These are phyloP conservation scores for Fraxinus greggii DNA, from an alignment of 305 asterid genomes.

Conservation along the genomic window DNA sequence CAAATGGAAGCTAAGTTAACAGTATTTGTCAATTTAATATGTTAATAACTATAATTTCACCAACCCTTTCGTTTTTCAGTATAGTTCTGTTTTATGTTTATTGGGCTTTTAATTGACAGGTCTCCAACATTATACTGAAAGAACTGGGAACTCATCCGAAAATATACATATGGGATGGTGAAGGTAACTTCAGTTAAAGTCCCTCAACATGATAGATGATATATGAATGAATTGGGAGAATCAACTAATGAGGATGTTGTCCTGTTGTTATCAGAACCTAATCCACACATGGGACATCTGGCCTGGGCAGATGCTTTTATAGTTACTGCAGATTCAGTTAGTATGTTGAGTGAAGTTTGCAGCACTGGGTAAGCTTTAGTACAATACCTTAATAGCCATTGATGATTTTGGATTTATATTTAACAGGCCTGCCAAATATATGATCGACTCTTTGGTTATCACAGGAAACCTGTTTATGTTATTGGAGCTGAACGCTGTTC, in stretches of 20 bases:
- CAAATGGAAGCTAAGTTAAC: neutral
- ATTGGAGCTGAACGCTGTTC: constrained; percentile 88
- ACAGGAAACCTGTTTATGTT: constrained; percentile 95
- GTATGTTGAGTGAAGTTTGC: constrained; percentile 98
- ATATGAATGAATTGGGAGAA: constrained; percentile 21
- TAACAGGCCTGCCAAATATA: constrained; percentile 11
- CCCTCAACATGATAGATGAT: constrained; percentile 10
- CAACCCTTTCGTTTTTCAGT: neutral
- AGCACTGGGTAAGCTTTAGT: constrained; percentile 80
- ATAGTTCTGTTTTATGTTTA: neutral
- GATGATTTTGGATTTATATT: constrained; percentile 4
- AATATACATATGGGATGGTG: constrained; percentile 87
- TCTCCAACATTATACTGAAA: constrained; percentile 56
- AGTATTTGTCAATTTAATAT: constrained; percentile 15
- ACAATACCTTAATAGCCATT: constrained; percentile 15
- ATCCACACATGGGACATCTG: constrained; percentile 93
- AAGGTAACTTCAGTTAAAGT: constrained; percentile 50
- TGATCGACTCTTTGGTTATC: constrained; percentile 20
- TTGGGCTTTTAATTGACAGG: constrained; percentile 38
- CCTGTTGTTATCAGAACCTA: constrained; percentile 62
- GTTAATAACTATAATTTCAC: neutral
- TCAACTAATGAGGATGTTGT: constrained; percentile 25
- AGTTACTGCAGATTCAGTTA: constrained; percentile 92
- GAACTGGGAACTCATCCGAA: constrained; percentile 79
- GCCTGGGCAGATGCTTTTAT: constrained; percentile 98